Base-by-base conservation (phyloP, 2,329 filamentous ascomycete species). In the Sporothrix luriei region DNA sequence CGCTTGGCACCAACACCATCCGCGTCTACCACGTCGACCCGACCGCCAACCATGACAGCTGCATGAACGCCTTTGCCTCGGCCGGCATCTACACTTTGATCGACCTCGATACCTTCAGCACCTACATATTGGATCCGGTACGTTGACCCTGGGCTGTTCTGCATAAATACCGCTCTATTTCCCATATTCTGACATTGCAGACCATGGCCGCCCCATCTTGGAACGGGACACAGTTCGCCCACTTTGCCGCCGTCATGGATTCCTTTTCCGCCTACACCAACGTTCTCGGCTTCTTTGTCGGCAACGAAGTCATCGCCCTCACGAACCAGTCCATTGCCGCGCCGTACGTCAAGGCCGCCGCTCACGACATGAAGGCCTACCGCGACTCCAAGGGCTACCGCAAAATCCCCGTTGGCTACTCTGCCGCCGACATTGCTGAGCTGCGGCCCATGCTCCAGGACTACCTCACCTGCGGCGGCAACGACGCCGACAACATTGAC, bases 1-100 rank as follows among this genome's bases (percentile, higher is more conserved):
- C 88, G 21, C 83, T 97, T 68, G 92, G 92, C 72, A 87, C 91
- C 77, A 97, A 97, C 78, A 85, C 90, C 40, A 93, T 97, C 76
- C 91, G 93, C 70, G 91, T 95, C 70, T 97, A 97, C 79, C 92
- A 97, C 76, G 92, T 97, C 72, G 90, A 96, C 75, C 82, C 91
- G 1, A 78, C 80, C 2, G 87, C 81, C 43, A 82, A 94, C 77
- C 94, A 97, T 79, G 84, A 86, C 70, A 89, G 84, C 24, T 97
- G 93, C 81, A 96, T 97, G 92, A 84, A 84, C 68, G 89, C 88
- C 1, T 92, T 97, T 77, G 88, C 87, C 14, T 87, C 93, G 75
- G 90, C 88, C 54, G 91, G 91, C 70, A 94, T 97, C 78, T 96
- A 97, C 78, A 80, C 93, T 68, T 89, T 94, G 77, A 85, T 96